Evolutionary conservation across 257 asterid genomes (phyloP).

Genomic region (Solanum pinnatisectum): DNA sequence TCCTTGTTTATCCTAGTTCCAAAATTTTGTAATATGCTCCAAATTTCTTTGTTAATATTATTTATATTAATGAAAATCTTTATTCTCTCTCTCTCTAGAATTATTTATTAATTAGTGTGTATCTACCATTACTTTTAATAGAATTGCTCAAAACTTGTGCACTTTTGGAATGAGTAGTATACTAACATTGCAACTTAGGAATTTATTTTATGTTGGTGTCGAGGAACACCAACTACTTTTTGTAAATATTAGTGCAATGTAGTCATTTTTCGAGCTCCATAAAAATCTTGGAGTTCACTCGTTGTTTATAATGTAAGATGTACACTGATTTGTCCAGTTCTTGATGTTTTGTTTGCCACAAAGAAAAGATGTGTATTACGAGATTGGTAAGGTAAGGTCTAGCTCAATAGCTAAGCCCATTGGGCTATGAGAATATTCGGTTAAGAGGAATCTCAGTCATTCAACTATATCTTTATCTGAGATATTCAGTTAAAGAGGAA

Average conservation of each 20-base stretch:
- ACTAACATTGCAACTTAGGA: not conserved
- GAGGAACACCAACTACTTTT: not conserved
- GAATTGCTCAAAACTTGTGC: not conserved
- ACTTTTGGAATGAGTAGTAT: not conserved
- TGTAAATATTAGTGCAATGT: not conserved
- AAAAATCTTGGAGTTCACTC: not conserved
- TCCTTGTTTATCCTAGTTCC: not conserved
- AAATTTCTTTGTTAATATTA: slow-evolving; percentile 25
- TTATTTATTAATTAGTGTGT: not conserved
- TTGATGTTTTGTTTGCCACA: not conserved
- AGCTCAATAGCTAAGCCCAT: not conserved
- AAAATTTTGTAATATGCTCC: slow-evolving; percentile 25
- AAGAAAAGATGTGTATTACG: not conserved
- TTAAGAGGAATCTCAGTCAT: not conserved
- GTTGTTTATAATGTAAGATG: not conserved
- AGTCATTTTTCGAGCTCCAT: not conserved
- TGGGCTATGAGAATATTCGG: not conserved
- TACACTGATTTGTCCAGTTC: not conserved
- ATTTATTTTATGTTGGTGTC: not conserved
- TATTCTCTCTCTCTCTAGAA: not conserved
- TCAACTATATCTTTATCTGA: too few species aligned
- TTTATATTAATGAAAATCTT: not conserved
- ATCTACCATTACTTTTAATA: not conserved
- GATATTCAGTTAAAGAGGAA: too few species aligned
- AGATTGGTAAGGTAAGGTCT: not conserved